These are phyloP conservation scores for Pseudognaphalium luteoalbum DNA, from an alignment of 129 eudicot genomes.

Conservation along the genomic window DNA sequence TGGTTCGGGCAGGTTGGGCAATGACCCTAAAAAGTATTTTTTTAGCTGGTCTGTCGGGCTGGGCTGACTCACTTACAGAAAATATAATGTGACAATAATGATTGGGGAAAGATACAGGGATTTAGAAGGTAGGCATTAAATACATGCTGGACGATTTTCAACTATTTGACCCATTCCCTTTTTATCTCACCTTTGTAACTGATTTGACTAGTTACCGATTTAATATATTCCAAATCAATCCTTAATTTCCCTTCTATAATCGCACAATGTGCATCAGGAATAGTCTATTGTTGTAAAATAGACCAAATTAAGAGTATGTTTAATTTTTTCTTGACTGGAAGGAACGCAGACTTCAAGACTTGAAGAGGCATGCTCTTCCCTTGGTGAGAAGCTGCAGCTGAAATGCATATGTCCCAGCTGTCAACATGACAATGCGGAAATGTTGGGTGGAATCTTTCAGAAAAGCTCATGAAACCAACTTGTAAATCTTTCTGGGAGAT, in stretches of 20 bases:
- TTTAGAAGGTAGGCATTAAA: background rate
- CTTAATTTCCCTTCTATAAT: background rate
- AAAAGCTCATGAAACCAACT: constrained; percentile 27
- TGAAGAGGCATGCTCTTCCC: constrained; percentile 50
- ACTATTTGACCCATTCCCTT: background rate
- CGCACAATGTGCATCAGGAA: background rate
- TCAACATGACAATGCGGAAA: constrained; percentile 58
- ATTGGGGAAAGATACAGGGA: no score
- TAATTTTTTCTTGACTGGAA: constrained; percentile 43
- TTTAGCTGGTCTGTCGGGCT: no score
- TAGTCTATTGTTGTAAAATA: background rate
- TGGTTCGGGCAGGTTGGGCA: background rate
- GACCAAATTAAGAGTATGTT: background rate
- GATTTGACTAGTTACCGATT: background rate
- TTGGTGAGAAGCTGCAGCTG: constrained; percentile 69
- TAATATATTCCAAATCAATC: background rate
- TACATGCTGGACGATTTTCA: background rate
- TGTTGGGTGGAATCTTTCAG: constrained; percentile 49
- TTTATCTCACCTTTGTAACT: background rate
- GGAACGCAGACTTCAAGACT: constrained; percentile 60
- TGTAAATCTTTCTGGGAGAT: constrained; percentile 30
- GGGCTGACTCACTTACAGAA: no score
- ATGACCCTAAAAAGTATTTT: no score
- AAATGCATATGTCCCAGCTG: constrained; percentile 68
- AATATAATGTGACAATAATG: no score